Base-by-base conservation (phyloP, 75 land plant genomes). In the Azolla pinnata region DNA sequence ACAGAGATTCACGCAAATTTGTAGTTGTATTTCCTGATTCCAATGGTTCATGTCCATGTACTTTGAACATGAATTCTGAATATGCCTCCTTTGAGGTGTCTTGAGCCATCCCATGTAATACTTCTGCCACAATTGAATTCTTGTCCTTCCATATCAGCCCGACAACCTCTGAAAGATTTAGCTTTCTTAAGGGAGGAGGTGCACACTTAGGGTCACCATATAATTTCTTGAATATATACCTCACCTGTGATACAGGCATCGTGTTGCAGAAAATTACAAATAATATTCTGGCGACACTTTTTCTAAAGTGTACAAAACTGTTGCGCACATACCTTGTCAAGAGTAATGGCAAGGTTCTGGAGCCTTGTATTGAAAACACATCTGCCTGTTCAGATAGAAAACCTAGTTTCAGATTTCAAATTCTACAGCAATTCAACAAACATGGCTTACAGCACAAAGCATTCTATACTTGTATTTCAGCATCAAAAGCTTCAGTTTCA, bases 301-400 rank as follows among this genome's bases (percentile, higher is more conserved):
- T n/a, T n/a, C n/a, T n/a, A n/a, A n/a, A n/a, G n/a, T n/a, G n/a
- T n/a, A n/a, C n/a, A n/a, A n/a, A n/a, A n/a, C n/a, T n/a, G n/a
- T n/a, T n/a, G n/a, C n/a, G n/a, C n/a, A n/a, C n/a, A n/a, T 29
- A 89, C 99, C 87, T 93, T 93, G 44, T 93, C 99, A 59, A 93
- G 75, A 18, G 99, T 93, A 61, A 89, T 73, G 17, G 88, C 99
- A 63, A 93, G 58, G 64, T 81, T 89, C 54, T 93, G 99, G 47
- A 93, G 85, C 70, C 99, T 81, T 59, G 81, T 81, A 65, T 79
- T 93, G 67, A 79, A 86, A 21, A 93, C 90, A 63, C 99, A 48
- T 93, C 99, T 48, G 99, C 89, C 90, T 93, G 80, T 29, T 28
- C 67, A 63, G 33, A 26, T n/a, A n/a, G n/a, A n/a, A n/a, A n/a